These are phyloP conservation scores for Immersiporthe knoxdaviesiana DNA, from an alignment of 2,329 filamentous ascomycete genomes.

Conservation along the genomic window DNA sequence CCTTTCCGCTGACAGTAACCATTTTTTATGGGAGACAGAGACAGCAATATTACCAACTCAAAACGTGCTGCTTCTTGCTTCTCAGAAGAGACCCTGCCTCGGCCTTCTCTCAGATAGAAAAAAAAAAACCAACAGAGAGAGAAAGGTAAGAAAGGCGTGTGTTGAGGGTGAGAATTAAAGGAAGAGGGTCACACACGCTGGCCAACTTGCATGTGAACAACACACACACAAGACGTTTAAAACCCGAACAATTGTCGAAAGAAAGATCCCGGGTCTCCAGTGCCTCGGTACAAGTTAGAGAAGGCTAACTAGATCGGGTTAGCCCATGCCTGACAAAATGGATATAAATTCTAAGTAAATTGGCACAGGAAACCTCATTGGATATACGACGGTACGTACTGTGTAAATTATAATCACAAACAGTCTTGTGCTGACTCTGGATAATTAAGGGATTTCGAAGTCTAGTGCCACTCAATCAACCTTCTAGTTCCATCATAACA, in stretches of 20 bases:
- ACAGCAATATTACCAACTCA: not conserved
- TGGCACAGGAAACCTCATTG: not conserved
- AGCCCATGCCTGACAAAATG: not conserved
- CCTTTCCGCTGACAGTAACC: constrained; percentile 36
- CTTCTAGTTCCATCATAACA: not conserved
- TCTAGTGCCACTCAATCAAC: not conserved
- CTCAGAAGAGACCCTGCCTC: not conserved
- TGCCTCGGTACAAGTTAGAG: not conserved
- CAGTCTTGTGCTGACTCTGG: not conserved
- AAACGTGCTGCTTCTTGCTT: not conserved
- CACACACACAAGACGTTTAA: not conserved
- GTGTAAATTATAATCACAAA: not conserved
- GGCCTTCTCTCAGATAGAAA: not conserved
- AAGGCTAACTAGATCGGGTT: not conserved
- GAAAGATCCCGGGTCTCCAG: not conserved
- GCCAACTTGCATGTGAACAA: not conserved
- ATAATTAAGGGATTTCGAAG: not conserved
- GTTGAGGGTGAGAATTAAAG: not conserved
- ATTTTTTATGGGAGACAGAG: constrained; percentile 24
- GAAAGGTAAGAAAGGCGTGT: not conserved
- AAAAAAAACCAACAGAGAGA: no score
- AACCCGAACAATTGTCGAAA: constrained; percentile 6
- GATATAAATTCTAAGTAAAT: constrained; percentile 7
- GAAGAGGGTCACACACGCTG: not conserved
- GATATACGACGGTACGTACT: not conserved